Percentiles rank a stretch among this genome's conserved stretches.
Conservation (phyloP, 2,329 filamentous ascomycete genomes). For the Amesomyces nigricolor region DNA sequence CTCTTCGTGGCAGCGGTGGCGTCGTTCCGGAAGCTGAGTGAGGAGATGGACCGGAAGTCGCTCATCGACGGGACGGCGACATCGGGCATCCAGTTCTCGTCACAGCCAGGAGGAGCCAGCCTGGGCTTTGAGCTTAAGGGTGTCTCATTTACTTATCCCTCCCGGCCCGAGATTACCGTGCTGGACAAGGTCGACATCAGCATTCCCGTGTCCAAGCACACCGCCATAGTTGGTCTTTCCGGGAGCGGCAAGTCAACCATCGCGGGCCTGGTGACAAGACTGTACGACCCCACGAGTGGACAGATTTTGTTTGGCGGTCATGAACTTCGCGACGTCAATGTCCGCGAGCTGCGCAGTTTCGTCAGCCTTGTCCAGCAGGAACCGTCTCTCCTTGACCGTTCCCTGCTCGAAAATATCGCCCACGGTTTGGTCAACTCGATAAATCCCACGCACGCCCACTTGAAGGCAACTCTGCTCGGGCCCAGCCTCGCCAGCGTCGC, state of each 20-base stretch:
- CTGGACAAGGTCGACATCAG: conserved; percentile 37
- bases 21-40: conserved; percentile 48
- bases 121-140: conserved; percentile 29
- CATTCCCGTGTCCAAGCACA: conserved; percentile 37
- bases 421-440: conserved; percentile 44
- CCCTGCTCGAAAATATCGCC: conserved; percentile 47
- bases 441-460: conserved; percentile 33
- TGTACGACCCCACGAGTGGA: conserved; percentile 52
- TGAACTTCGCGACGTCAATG: conserved; percentile 44
- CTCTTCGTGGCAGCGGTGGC: conserved; percentile 52
- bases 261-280: conserved; percentile 40
- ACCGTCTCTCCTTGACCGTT: conserved; percentile 40
- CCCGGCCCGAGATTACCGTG: conserved; percentile 38
- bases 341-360: conserved; percentile 38
- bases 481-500: conserved; percentile 46
- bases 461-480: conserved; percentile 44
- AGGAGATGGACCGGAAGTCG: conserved; percentile 46
- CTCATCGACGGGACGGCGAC: conserved; percentile 36
- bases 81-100: neutral
- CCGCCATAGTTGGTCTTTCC: conserved; percentile 53
- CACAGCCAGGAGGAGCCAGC: neutral
- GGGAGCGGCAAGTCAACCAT: conserved; percentile 55
- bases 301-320: conserved; percentile 42
- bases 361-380: conserved; percentile 44
- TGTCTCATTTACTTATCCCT: conserved; percentile 43